Base-by-base conservation (phyloP, 331 rosid genomes). In the Quercus phellos region DNA sequence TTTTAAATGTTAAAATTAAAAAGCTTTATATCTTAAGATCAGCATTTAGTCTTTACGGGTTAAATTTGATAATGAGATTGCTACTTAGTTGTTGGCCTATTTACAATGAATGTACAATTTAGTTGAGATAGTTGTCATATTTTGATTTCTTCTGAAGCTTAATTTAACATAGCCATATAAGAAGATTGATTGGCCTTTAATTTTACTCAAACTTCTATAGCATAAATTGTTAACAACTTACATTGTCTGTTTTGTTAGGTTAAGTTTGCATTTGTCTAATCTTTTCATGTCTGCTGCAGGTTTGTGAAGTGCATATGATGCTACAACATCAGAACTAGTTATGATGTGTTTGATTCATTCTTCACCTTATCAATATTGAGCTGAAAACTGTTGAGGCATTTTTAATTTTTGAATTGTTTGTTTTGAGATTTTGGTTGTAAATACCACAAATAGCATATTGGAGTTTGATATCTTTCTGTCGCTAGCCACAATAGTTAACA, bases 321-420 rank as follows among this genome's bases (percentile, higher is more conserved):
- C 59, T 42, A 56, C 68, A 29, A 2, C 68, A 22, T 69, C 17
- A 61, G 56, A 67, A 74, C 68, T 69, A 76, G 83, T 30, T 69
- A 13, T 77, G 51, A 42, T 51, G 69, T 73, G 56, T 55, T 50
- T 50, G 78, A 63, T 54, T 38, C 51, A 51, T 58, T 72, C 55
- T 74, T 55, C 77, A 74, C 64, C 43, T 68, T 76, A 50, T 66
- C 77, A 46, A 72, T 60, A 81, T 77, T 55, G 79, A 9, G 63
- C 70, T 26, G 80, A 77, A 72, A 51, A 26, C 13, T 53, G 42
- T 73, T 77, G 9, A 73, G 18, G 60, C 46, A 34, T 27, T 19
- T 42, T 74, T 58, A 66, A 66, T 43, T 71, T 42, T 21, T 51
- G 63, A 13, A 7, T 17, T 61, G 61, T 50, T 42, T 71, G 19